Evolutionary conservation across 2,329 filamentous ascomycete genomes (phyloP), one percentile per base, ranked within the genome.

Genomic region (Dothideomycetes sp.): DNA sequence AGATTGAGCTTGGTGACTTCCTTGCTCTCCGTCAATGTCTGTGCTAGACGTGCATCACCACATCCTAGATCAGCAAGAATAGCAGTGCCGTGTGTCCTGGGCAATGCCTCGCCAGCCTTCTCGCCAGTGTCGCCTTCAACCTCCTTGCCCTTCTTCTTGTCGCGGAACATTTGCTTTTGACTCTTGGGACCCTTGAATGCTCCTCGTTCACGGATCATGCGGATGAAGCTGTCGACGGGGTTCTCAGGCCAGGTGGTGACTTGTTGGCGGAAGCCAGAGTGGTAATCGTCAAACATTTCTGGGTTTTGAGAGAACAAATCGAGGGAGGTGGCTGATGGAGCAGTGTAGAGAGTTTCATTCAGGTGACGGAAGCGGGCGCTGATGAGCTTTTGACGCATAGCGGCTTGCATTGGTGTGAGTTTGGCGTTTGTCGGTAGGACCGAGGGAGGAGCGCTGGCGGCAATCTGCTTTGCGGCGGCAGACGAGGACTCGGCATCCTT

Each of bases 161-260:
- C 51, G 18, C 53, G 51, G 38, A 49, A 51, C 8, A 46, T 45
- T 22, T 50, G 52, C 38, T 53, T 63, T 43, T 61, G 59, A 44
- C 49, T 47, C 34, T 49, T 49, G 34, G 49, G 52, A 9, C 56
- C 34, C 52, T 60, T 56, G 15, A 77, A 62, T 35, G 70, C 74
- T 15, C 73, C 85, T n/a, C 89, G 77, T 12, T 63, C 57, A 41
- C 77, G 71, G 48, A 96, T 77, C 37, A 81, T 73, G 19, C 65
- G 57, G 47, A 95, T 79, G 64, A 94, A 96, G 42, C 75, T 77
- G 59, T 95, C 84, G 34, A 98, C 86, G 0, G 91, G 91, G 62
- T 98, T 98, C 56, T 89, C 84, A 5, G 91, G 91, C 91, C 91
- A 98, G 2, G 88, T 83, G 55, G 85, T 81, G 43, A 96, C 91